These are phyloP conservation scores for Nymphaea colorata DNA, from an alignment of 164 flowering plant genomes.

Conservation along the genomic window DNA sequence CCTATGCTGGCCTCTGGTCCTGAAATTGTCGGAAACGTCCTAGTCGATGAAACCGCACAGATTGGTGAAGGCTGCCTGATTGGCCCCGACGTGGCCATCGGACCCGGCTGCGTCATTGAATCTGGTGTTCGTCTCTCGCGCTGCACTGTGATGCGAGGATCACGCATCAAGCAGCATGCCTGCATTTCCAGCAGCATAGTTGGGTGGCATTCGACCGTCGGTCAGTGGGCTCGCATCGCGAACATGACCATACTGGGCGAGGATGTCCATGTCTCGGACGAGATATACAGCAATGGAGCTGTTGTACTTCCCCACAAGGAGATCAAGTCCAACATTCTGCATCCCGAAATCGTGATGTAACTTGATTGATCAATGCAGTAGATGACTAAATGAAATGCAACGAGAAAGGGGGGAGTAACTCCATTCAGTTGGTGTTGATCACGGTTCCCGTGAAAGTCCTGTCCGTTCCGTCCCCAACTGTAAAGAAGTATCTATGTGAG, in stretches of 20 bases:
- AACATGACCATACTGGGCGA: constrained; percentile 16
- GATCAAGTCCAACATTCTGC: constrained; percentile 10
- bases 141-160: constrained; percentile 14
- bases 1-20: constrained; percentile 10
- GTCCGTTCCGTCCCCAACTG: no score
- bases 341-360: constrained; percentile 7
- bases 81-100: constrained; percentile 15
- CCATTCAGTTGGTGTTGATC: no score
- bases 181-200: constrained; percentile 14
- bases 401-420: no score
- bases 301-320: constrained; percentile 19
- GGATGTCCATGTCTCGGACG: constrained; percentile 13
- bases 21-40: constrained; percentile 12
- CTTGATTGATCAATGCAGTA: background rate
- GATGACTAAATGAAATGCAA: no score
- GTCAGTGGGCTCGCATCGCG: constrained; percentile 11
- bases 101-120: constrained; percentile 13
- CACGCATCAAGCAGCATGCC: constrained; percentile 10
- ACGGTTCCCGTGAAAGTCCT: no score
- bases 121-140: constrained; percentile 14
- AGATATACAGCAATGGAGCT: constrained; percentile 12
- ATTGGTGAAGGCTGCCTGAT: constrained; percentile 15
- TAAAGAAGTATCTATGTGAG: no score
- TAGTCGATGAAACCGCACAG: constrained; percentile 9
- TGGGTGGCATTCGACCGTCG: constrained; percentile 18